phyloP scores from a whole-genome alignment of 2,329 filamentous ascomycete species.

The Penicillium nordicum region DNA sequence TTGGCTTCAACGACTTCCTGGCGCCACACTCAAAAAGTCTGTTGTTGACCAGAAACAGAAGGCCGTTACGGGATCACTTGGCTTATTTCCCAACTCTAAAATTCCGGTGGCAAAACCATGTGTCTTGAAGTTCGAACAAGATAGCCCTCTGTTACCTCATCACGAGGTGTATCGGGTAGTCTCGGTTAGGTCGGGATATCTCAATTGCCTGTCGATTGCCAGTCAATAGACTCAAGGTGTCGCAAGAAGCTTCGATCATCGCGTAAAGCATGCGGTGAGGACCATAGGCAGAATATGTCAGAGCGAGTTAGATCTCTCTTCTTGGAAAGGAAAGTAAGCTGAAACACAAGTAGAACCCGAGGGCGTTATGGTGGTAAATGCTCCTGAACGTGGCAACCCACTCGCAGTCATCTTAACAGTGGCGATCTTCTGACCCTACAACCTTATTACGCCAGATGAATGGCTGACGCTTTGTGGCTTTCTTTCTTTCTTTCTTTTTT shows the following conservation, averaged over 20 bases:
- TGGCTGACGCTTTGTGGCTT: neutral
- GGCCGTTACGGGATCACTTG: neutral
- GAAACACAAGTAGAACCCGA: slow-evolving; percentile 4
- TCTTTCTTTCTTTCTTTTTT: neutral
- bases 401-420: slow-evolving; percentile 10
- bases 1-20: neutral
- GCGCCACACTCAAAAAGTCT: slow-evolving; percentile 8
- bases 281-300: neutral
- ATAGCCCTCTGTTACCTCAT: neutral
- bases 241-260: neutral
- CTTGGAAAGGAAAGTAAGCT: neutral
- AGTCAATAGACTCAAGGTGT: neutral
- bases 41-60: slow-evolving; percentile 6
- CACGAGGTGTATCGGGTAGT: slow-evolving; percentile 14
- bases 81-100: neutral
- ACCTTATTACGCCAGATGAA: slow-evolving; percentile 11
- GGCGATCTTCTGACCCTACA: slow-evolving; percentile 14
- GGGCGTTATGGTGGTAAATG: slow-evolving; percentile 12
- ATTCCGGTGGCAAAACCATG: slow-evolving; percentile 12
- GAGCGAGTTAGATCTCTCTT: neutral
- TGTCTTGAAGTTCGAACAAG: slow-evolving; percentile 9
- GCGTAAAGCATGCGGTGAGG: neutral
- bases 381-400: slow-evolving; percentile 24
- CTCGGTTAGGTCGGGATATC: neutral
- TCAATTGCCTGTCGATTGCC: neutral